Evolutionary conservation across 2,329 filamentous ascomycete genomes (phyloP), one percentile per base, ranked within the genome.

Genomic region (Penicillium sp.): DNA sequence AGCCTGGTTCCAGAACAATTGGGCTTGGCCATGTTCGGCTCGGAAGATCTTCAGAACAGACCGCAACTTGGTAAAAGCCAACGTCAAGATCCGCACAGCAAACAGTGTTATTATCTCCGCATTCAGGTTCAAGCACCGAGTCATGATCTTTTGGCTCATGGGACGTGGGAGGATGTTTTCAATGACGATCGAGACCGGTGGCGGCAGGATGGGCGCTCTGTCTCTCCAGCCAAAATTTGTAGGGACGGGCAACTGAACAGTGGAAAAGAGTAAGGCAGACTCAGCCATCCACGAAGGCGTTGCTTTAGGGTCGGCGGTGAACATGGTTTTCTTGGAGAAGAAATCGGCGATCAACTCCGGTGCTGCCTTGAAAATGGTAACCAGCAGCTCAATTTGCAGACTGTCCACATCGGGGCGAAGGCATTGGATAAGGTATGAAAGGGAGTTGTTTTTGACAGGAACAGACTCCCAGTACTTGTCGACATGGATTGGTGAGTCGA

Each of bases 251-350:
- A 94, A 73, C 47, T 85, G 79, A 37, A 96, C 82, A 1, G 84
- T 81, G 50, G 86, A 86, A 67, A 94, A 95, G 4, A 98, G 71
- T 52, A 97, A 88, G 0, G 89, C 83, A 0, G 89, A 89, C 64
- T 94, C 95, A 34, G 91, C 90, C 56, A 97, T 87, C 93, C 93
- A 98, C 0, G 89, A 93, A 36, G 89, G 84, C 3, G 89, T 93
- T 4, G 94, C 77, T 63, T 95, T 97, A 0, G 93, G 90, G 34
- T 97, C 90, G 52, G 95, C 89, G 0, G 84, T 81, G 60, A 97
- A 93, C 44, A 84, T 80, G 50, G 80, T 83, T 62, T 89, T 90
- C 63, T 81, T 84, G 35, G 82, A 76, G 62, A 95, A 97, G 66
- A 94, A 98, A 60, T 89, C 84, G 35, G 89, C 86, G 1, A 95